Evolutionary conservation across 345 rosid genomes (phyloP).

Genomic region (Arabidopsis suecica): DNA sequence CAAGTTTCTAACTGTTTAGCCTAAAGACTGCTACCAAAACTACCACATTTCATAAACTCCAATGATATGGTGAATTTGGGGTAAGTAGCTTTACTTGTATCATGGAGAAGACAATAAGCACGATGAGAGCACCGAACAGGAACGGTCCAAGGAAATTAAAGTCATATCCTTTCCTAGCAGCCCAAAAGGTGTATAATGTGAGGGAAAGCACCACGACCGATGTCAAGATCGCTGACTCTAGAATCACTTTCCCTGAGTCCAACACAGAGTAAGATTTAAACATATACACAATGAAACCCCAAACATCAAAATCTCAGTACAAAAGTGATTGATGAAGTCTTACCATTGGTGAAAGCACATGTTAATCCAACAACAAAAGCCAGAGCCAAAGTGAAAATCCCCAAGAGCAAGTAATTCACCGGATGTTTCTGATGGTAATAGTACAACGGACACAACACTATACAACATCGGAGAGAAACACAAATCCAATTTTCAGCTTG

Average conservation of each 20-base stretch:
- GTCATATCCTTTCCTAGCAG: conserved; percentile 75
- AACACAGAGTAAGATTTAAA: background rate
- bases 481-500: background rate
- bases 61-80: background rate
- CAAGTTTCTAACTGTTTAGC: background rate
- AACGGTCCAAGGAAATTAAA: conserved; percentile 84
- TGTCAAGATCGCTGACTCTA: conserved; percentile 78
- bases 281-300: background rate
- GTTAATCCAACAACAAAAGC: conserved; percentile 77
- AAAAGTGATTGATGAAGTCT: background rate
- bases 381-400: conserved; percentile 64
- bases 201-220: conserved; percentile 67
- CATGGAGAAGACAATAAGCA: conserved; percentile 32
- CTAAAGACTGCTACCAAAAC: background rate
- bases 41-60: background rate
- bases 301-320: background rate
- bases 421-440: conserved; percentile 86
- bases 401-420: conserved; percentile 73
- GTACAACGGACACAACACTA: conserved; percentile 79
- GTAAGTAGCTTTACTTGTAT: conserved; percentile 25
- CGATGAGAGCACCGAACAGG: conserved; percentile 61
- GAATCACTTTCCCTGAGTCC: conserved; percentile 74
- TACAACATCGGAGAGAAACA: conserved; percentile 16
- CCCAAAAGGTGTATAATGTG: conserved; percentile 87
- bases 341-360: conserved; percentile 76